Base-by-base conservation (phyloP, 2,329 filamentous ascomycete genomes). In the Chaetomium sp. region DNA sequence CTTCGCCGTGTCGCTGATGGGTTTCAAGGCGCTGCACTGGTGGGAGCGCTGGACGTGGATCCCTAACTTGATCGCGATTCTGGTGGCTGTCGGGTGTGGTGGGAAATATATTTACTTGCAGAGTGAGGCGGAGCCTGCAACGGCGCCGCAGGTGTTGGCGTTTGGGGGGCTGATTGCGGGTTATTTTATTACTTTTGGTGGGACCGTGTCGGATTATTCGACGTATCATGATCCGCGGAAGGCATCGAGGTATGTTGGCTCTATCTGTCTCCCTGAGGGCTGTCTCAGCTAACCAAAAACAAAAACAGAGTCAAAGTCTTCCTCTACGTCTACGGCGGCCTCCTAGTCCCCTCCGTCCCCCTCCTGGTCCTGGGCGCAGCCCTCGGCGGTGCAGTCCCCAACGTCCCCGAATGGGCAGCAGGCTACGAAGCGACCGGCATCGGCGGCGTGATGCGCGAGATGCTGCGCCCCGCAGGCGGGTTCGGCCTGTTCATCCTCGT, bases 11-110 rank as follows among this genome's bases (percentile, higher is more conserved):
- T 79, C 80, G 0, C 74, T 85, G 54, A 69, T 79, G 43, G 82
- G 82, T 2, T 83, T 81, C 65, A 72, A 70, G 44, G 69, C 75
- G 6, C 66, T 84, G 48, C 81, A 84, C 64, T 61, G 74, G 38
- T 81, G 78, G 68, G 78, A 82, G 64, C 71, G 76, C 19, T 84
- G 75, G 72, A 74, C 77, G 6, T 83, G 79, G 80, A 73, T 82
- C 11, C 78, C 79, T 0, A 79, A 77, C 49, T 63, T 83, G 50
- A 67, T 80, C 32, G 72, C 77, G 33, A 72, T 82, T 43, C 62
- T 76, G 42, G 76, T 82, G 59, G 73, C 77, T 2, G 73, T 78
- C 34, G 80, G 79, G 7, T 80, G 77, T 57, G 79, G 79, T 42
- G 79, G 77, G 1, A 74, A 73, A 51, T 64, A 77, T 42, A 70